Conservation (phyloP, 2,329 filamentous ascomycete species). For the Trichoderma atroviride region DNA sequence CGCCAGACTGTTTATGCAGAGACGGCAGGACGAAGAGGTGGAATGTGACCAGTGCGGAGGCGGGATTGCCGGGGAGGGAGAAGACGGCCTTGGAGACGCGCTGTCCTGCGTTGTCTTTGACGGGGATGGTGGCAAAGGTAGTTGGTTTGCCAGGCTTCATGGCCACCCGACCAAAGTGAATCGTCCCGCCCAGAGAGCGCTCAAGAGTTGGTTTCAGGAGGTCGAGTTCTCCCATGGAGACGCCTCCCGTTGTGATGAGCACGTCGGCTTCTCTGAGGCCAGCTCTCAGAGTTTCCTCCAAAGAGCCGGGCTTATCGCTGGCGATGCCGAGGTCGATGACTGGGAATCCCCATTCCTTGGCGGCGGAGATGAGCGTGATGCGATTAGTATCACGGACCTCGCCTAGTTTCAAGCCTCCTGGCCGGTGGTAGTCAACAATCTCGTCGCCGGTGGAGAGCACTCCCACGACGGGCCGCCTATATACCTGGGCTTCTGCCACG, state of each 20-base stretch:
- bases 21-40: slow-evolving; percentile 92
- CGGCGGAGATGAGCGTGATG: slow-evolving; percentile 80
- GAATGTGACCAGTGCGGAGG: slow-evolving; percentile 88
- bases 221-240: slow-evolving; percentile 97
- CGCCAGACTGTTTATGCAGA: slow-evolving; percentile 74
- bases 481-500: slow-evolving; percentile 69
- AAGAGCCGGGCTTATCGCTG: slow-evolving; percentile 68
- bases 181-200: slow-evolving; percentile 82
- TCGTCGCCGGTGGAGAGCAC: slow-evolving; percentile 95
- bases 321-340: slow-evolving; percentile 86
- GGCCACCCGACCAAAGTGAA: slow-evolving; percentile 92
- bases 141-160: slow-evolving; percentile 99
- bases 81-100: slow-evolving; percentile 75
- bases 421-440: slow-evolving; percentile 73
- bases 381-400: slow-evolving; percentile 95
- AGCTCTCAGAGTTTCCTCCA: slow-evolving; percentile 76
- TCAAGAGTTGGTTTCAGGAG: slow-evolving; percentile 96
- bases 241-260: slow-evolving; percentile 88
- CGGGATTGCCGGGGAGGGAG: slow-evolving; percentile 90
- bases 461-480: slow-evolving; percentile 76
- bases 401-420: slow-evolving; percentile 67
- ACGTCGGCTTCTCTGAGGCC: slow-evolving; percentile 77
- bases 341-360: slow-evolving; percentile 73
- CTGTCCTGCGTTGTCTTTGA: slow-evolving; percentile 60
- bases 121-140: slow-evolving; percentile 87